Evolutionary conservation across 345 rosid species (phyloP).

Genomic region (Punica granatum): DNA sequence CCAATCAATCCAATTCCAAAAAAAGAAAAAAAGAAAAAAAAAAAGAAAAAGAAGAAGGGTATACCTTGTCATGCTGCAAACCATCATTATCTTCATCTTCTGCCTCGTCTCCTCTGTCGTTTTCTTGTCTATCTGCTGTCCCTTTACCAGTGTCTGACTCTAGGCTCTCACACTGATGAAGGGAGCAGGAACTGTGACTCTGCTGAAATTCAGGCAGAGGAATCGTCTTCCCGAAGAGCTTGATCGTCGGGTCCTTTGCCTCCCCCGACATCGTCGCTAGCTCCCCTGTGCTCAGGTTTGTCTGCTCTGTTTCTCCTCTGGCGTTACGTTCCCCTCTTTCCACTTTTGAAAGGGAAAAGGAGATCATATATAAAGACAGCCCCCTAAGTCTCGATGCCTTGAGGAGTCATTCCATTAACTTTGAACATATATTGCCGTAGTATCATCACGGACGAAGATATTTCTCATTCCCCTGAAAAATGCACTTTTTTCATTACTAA

Average conservation of each 20-base stretch:
- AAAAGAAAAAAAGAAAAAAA: no score
- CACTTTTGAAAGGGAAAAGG: background rate
- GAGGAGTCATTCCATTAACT: no score
- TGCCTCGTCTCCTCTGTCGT: background rate
- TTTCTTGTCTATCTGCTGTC: background rate
- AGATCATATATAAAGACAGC: background rate
- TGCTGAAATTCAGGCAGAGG: slow-evolving; percentile 1
- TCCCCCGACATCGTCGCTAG: slow-evolving; percentile 4
- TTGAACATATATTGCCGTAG: no score
- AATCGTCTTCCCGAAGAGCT: slow-evolving; percentile 13
- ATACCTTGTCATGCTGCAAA: no score
- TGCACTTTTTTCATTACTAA: no score
- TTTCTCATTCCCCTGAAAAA: no score
- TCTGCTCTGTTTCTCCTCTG: slow-evolving; percentile 29
- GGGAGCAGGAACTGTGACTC: background rate
- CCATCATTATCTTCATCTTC: no score
- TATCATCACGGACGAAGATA: no score
- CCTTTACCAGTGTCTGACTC: background rate
- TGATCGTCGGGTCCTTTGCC: slow-evolving; percentile 11
- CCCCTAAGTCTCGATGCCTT: no score
- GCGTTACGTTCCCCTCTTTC: background rate
- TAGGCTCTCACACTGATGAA: background rate
- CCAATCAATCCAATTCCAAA: no score
- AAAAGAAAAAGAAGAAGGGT: no score
- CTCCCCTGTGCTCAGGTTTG: background rate